Evolutionary conservation across 768 basidiomycete genomes (phyloP), one percentile per base, ranked within the genome.

Genomic region (Boletales sp.): DNA sequence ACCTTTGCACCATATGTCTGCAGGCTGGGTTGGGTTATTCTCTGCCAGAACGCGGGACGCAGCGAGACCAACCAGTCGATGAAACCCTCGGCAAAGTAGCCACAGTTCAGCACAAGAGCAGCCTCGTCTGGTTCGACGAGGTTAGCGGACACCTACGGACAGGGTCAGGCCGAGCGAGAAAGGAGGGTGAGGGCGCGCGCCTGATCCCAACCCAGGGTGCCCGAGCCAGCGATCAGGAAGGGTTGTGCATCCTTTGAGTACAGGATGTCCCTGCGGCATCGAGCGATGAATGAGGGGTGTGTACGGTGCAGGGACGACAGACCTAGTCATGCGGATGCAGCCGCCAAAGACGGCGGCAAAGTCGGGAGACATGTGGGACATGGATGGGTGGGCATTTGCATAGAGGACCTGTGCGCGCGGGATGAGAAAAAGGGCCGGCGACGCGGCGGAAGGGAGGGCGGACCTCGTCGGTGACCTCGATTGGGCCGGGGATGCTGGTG

Each of bases 161-260:
- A 48, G 54, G 29, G n/a, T 56, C 43, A 51, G n/a, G 24, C 4
- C n/a, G 15, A n/a, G 11, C 8, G 21, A 17, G 10, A 12, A 21
- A 12, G 17, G 39, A 6, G 24, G 2, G 19, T 19, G 18, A 38
- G 17, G 6, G 17, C 18, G 63, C 78, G 55, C 39, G 79, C 89
- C 80, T 91, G 88, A 67, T 97, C 94, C 94, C 94, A 98, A 27
- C 97, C 97, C 31, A 99, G 77, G 2, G 97, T 98, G 14, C 97
- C 97, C 47, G 86, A 90, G 2, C 97, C 97, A 24, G 94, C 85
- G 54, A 98, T 87, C 60, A 99, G 71, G 76, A 99, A 93, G 0
- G 93, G 91, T 63, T 98, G 97, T 0, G 79, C 89, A 19, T 75
- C 72, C 47, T 82, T 78, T 29, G 95, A 86, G 64, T 83, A 84